Evolutionary conservation across 345 rosid species (phyloP).

Genomic region (Aurinia saxatilis): DNA sequence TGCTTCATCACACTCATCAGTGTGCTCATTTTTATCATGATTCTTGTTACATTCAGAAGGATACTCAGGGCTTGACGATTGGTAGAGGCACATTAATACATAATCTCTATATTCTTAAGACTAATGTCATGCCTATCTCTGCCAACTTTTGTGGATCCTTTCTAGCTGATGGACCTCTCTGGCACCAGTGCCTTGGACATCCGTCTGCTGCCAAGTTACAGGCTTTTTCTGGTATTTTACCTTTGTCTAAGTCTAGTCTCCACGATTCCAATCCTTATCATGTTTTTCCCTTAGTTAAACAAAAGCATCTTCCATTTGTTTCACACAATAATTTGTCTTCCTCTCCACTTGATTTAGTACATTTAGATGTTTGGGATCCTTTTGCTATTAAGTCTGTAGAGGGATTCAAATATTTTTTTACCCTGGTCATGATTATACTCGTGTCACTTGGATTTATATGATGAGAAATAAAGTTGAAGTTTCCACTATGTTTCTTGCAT

Average conservation of each 20-base stretch:
- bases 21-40: not conserved
- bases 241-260: no score
- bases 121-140: not conserved
- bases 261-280: no score
- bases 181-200: no score
- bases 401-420: not conserved
- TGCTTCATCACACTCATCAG: not conserved
- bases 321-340: not conserved
- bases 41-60: not conserved
- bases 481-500: not conserved
- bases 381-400: not conserved
- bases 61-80: not conserved
- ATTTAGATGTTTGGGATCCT: not conserved
- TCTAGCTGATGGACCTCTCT: no score
- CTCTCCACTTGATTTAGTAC: not conserved
- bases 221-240: no score
- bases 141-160: no score
- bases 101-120: not conserved
- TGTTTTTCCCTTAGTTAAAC: not conserved
- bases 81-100: not conserved
- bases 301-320: not conserved
- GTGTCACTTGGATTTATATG: not conserved
- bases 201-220: no score
- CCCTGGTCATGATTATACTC: not conserved
- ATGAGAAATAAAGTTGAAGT: not conserved